A percentile compares a stretch with the other conserved stretches of the same genome.
Conservation (phyloP, 768 basidiomycete genomes). For the Omphalotus guepiniiformis region DNA sequence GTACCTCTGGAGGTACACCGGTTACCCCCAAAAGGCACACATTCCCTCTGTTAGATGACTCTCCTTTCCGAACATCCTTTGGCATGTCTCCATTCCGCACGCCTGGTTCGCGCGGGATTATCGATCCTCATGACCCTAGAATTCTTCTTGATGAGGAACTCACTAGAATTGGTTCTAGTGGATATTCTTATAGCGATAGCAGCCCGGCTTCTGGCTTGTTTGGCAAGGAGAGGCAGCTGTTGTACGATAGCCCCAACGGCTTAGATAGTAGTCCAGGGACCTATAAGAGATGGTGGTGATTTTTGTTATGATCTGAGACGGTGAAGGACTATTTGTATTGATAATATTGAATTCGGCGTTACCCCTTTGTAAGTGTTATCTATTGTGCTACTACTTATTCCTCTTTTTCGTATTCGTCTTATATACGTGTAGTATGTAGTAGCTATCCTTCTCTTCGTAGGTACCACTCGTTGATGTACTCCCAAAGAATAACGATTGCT, state of each 20-base stretch:
- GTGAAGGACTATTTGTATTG: no score
- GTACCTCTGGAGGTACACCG: slow-evolving; percentile 24
- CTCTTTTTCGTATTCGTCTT: no score
- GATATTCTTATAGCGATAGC: slow-evolving; percentile 28
- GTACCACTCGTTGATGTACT: no score
- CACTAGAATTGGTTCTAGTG: slow-evolving; percentile 36
- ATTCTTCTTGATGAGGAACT: slow-evolving; percentile 71
- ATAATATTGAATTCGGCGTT: no score
- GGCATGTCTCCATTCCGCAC: slow-evolving; percentile 41
- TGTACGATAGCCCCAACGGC: slow-evolving; percentile 74
- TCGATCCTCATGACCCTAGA: slow-evolving; percentile 71
- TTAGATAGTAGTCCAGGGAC: slow-evolving; percentile 47
- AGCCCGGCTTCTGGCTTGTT: slow-evolving; percentile 63
- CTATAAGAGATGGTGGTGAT: slow-evolving; percentile 49
- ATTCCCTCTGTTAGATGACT: slow-evolving; percentile 29
- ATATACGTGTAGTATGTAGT: no score
- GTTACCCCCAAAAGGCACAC: slow-evolving; percentile 38
- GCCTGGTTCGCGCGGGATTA: slow-evolving; percentile 47
- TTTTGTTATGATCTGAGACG: no score
- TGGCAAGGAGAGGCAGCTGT: slow-evolving; percentile 47
- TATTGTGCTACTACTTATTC: no score
- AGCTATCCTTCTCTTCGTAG: no score
- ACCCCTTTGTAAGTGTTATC: no score
- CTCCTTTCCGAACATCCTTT: slow-evolving; percentile 36
- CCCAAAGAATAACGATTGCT: no score